Conservation (phyloP, 345 rosid species). For the Ailanthus altissimus region DNA sequence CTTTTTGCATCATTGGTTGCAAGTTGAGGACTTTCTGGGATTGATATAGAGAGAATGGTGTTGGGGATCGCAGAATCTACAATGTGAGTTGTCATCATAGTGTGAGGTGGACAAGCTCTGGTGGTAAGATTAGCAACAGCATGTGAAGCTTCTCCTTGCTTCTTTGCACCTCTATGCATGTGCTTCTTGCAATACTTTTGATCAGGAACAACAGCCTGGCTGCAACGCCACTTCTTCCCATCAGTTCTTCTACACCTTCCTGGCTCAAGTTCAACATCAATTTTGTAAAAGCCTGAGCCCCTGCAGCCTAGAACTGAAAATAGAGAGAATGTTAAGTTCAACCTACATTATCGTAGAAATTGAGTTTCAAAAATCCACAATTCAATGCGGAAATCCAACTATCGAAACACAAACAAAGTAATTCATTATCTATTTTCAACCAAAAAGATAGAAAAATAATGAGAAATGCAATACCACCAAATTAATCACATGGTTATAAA, state of each 20-base stretch:
- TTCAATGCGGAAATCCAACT: background rate
- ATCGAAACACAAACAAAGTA: background rate
- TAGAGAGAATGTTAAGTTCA: background rate
- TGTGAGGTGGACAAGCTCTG: background rate
- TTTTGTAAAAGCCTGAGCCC: conserved; percentile 23
- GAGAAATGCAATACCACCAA: background rate
- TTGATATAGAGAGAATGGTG: conserved; percentile 40
- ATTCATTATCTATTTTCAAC: background rate
- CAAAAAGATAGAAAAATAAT: background rate
- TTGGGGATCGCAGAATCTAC: conserved; percentile 14
- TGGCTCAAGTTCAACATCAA: conserved; percentile 38
- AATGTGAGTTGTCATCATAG: background rate
- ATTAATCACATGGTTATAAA: background rate
- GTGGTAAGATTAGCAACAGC: background rate
- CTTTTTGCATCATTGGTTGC: conserved; percentile 31
- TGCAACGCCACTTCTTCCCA: conserved; percentile 82
- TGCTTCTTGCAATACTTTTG: conserved; percentile 69
- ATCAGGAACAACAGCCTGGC: conserved; percentile 45
- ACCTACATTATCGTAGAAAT: background rate
- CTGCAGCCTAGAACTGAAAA: conserved; percentile 34
- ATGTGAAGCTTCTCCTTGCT: conserved; percentile 14
- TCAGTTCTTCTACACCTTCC: conserved; percentile 81
- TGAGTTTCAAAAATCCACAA: background rate
- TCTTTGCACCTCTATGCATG: conserved; percentile 68
- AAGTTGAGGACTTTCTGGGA: conserved; percentile 30